Conservation (phyloP, 495 filamentous ascomycete genomes). For the Evernia prunastri region DNA sequence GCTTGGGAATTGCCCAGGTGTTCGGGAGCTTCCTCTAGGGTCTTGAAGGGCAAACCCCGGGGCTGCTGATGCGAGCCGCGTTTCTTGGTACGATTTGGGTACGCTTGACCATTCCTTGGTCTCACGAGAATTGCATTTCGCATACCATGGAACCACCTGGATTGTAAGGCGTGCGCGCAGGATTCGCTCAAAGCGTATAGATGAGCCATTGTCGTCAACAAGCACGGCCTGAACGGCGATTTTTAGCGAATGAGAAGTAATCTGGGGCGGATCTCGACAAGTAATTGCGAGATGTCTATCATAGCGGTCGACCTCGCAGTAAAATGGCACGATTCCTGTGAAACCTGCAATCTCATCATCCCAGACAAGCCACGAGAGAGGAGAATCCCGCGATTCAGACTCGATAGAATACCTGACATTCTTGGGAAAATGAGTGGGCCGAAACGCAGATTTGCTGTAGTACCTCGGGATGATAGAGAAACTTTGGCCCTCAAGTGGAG, state of each 20-base stretch:
- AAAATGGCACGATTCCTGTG: constrained; percentile 22
- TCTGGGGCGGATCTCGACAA: not conserved
- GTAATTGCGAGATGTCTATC: not conserved
- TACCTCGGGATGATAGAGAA: constrained; percentile 21
- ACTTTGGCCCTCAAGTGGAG: constrained; percentile 18
- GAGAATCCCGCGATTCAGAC: constrained; percentile 13
- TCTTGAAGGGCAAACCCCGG: not conserved
- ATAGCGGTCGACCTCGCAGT: constrained; percentile 1
- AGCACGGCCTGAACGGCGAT: constrained; percentile 20
- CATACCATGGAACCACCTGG: constrained; percentile 17
- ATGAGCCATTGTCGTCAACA: constrained; percentile 6
- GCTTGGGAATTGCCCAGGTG: not conserved
- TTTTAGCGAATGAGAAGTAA: constrained; percentile 3
- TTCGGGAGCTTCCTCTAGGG: not conserved
- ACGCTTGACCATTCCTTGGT: not conserved
- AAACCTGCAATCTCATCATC: constrained; percentile 17
- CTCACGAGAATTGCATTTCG: not conserved
- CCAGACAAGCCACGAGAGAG: constrained; percentile 26
- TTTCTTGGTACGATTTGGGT: not conserved
- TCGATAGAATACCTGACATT: constrained; percentile 16
- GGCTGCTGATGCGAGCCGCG: not conserved
- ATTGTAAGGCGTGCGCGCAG: constrained; percentile 17
- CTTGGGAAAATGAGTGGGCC: not conserved
- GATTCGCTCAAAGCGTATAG: constrained; percentile 16
- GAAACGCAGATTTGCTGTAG: constrained; percentile 15